Conservation (phyloP, 1,284 basidiomycete genomes). For the Ceratobasidium sp. region DNA sequence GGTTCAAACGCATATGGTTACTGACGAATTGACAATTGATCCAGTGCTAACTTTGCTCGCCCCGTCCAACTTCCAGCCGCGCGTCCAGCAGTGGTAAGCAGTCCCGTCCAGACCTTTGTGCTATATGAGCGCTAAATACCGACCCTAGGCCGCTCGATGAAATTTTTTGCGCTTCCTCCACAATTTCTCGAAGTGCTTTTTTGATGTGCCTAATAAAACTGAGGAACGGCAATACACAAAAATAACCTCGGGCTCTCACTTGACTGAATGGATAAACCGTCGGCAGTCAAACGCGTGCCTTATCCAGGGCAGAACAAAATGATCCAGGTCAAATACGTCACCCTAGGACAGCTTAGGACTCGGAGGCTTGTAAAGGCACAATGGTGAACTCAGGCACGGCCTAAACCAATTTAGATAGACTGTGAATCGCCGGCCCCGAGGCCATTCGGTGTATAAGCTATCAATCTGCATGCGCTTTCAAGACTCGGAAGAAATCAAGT, state of each 20-base stretch:
- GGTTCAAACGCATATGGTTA: not conserved
- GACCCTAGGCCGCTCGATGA: slow-evolving; percentile 9
- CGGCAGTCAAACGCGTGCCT: not conserved
- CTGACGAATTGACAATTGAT: not conserved
- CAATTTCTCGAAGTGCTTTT: not conserved
- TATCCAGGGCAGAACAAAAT: not conserved
- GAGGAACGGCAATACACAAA: not conserved
- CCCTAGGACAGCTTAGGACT: not conserved
- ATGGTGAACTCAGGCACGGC: not conserved
- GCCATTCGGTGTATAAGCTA: too few relatives aligned
- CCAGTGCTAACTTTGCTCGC: slow-evolving; percentile 35
- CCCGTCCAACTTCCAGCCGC: slow-evolving; percentile 35
- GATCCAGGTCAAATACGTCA: not conserved
- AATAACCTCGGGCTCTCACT: not conserved
- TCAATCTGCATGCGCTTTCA: too few relatives aligned
- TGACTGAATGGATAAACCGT: not conserved
- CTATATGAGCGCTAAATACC: not conserved
- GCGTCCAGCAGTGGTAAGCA: slow-evolving; percentile 28
- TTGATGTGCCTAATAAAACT: not conserved
- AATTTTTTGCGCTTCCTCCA: not conserved
- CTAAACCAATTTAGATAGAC: too few relatives aligned
- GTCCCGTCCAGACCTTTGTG: not conserved
- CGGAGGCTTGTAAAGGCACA: not conserved
- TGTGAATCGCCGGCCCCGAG: too few relatives aligned
- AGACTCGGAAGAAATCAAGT: too few relatives aligned